Percentiles rank a stretch among this genome's conserved stretches.
Evolutionary conservation across 2,329 filamentous ascomycete species (phyloP).

Genomic region (Scedosporium apiospermum): DNA sequence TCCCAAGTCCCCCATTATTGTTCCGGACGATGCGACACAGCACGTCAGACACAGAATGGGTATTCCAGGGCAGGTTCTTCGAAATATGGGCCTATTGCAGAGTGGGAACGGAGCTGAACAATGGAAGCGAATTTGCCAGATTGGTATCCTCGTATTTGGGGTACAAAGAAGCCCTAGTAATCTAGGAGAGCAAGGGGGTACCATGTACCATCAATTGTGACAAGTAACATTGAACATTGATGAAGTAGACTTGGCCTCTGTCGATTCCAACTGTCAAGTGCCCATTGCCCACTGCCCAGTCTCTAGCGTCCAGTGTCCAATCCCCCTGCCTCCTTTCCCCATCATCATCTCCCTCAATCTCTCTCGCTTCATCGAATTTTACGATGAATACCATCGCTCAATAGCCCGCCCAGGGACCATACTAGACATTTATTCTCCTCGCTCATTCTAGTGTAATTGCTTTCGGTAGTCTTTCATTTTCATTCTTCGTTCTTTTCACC

Average conservation of each 20-base stretch:
- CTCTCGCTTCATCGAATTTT: neutral
- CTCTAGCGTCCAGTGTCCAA: neutral
- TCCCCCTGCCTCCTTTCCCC: neutral
- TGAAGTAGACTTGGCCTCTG: neutral
- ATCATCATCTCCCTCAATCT: neutral
- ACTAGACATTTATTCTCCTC: neutral
- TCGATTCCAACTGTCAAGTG: neutral
- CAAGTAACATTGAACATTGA: too few relatives aligned
- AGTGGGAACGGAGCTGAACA: too few relatives aligned
- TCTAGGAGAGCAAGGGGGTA: too few relatives aligned
- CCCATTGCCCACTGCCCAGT: neutral
- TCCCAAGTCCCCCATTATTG: neutral
- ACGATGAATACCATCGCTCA: neutral
- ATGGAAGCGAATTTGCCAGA: too few relatives aligned
- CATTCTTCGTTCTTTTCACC: neutral
- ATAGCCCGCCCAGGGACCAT: neutral
- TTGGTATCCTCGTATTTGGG: too few relatives aligned
- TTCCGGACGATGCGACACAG: neutral
- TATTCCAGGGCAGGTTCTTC: too few relatives aligned
- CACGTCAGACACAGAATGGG: neutral
- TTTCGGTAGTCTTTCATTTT: neutral
- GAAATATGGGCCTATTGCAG: too few relatives aligned
- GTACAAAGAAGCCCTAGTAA: too few relatives aligned
- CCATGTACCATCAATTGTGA: too few relatives aligned
- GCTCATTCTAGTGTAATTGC: neutral